Conservation (phyloP, 441 rosid genomes). For the Corymbia citriodora region DNA sequence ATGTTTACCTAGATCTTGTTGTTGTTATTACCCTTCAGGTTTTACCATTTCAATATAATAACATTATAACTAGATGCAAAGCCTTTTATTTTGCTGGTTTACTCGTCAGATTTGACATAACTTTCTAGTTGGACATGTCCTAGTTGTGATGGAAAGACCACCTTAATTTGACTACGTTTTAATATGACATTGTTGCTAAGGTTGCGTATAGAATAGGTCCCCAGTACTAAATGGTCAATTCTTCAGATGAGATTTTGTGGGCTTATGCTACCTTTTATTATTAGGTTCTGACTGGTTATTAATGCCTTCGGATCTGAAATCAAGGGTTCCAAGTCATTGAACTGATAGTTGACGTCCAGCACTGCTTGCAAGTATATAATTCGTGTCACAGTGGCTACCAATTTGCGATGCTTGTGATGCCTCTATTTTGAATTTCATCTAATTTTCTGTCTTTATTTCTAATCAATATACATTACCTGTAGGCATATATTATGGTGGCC, state of each 20-base stretch:
- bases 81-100: neutral
- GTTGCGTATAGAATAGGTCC: no score
- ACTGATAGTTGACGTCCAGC: neutral
- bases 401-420: neutral
- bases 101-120: neutral
- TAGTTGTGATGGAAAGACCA: neutral
- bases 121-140: constrained; percentile 8
- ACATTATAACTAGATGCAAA: neutral
- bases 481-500: constrained; percentile 90
- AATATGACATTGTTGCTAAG: neutral
- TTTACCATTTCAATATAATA: neutral
- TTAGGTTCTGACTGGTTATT: neutral
- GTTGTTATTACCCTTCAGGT: neutral
- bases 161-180: neutral
- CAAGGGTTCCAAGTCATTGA: neutral
- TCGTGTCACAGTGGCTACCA: neutral
- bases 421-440: neutral
- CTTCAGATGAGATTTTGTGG: neutral
- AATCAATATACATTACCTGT: neutral
- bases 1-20: neutral
- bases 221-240: neutral
- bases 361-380: neutral
- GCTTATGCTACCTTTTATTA: neutral
- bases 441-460: neutral
- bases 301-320: neutral